Conservation (phyloP, 2,329 filamentous ascomycete species). For the Bertia moriformis region DNA sequence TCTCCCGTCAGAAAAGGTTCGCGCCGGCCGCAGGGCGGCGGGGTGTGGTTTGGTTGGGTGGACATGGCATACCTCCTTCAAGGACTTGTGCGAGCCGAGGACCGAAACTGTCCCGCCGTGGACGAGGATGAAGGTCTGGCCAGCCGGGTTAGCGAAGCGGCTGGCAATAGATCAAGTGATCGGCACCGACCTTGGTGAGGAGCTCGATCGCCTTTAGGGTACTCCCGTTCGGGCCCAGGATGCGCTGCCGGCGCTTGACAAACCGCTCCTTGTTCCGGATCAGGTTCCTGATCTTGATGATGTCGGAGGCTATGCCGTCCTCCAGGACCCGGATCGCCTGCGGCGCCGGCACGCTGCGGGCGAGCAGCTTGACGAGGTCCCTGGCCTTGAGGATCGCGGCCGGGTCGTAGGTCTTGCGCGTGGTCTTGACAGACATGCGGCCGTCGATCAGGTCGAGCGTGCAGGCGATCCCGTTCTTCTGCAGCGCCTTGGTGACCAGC, state of each 20-base stretch:
- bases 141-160: too few relatives aligned
- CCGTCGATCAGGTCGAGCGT: slow-evolving; percentile 89
- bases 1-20: too few relatives aligned
- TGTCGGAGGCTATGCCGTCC: slow-evolving; percentile 80
- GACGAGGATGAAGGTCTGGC: slow-evolving; percentile 82
- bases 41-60: too few relatives aligned
- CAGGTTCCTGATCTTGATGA: slow-evolving; percentile 86
- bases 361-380: slow-evolving; percentile 84
- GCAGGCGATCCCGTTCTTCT: slow-evolving; percentile 78
- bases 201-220: slow-evolving; percentile 90
- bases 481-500: slow-evolving; percentile 70
- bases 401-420: slow-evolving; percentile 78
- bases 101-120: slow-evolving; percentile 88
- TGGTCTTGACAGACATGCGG: slow-evolving; percentile 93
- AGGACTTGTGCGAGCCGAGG: slow-evolving; percentile 83
- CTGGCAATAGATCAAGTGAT: too few relatives aligned
- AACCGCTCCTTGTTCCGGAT: slow-evolving; percentile 91
- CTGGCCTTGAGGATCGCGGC: slow-evolving; percentile 85
- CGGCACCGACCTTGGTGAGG: too few relatives aligned
- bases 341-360: slow-evolving; percentile 79
- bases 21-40: too few relatives aligned
- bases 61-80: slow-evolving; percentile 81
- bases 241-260: slow-evolving; percentile 82
- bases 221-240: slow-evolving; percentile 78
- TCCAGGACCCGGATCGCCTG: slow-evolving; percentile 91